Evolutionary conservation across 2,329 filamentous ascomycete species (phyloP), one percentile per base, ranked within the genome.

Genomic region (Paracoccidioides brasiliensis): DNA sequence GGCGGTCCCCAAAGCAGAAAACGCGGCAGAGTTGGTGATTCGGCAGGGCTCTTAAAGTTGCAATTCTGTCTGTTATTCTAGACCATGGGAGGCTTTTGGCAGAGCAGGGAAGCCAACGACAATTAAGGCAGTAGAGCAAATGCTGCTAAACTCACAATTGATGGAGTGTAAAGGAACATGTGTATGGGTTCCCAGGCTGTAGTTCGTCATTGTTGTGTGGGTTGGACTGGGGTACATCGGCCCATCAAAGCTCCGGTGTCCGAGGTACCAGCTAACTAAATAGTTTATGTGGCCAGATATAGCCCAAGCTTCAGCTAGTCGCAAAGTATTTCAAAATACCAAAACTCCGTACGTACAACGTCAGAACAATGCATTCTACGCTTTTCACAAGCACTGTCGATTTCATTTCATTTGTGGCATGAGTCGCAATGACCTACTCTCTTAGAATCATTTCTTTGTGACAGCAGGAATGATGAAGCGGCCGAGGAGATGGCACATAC

Each of bases 401-500:
- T 10, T 49, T 49, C 14, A 33, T 46, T 35, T 46, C 22, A 5
- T 14, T 8, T 3, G 32, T n/a, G 6, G 54, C 44, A 48, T 55
- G 46, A 46, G 37, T 48, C 53, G 48, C 50, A 35, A 57, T 57
- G 56, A 41, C 53, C 41, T 15, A 32, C 40, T 28, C 14, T n/a
- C n/a, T 14, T 52, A 50, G 37, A 46, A 10, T 12, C 30, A 32
- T 28, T 28, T 5, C 38, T 42, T 43, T 30, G n/a, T 42, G 41
- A 38, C 50, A 52, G 51, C 51, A 58, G 57, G 54, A 49, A 61
- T 59, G 58, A 58, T 55, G 54, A 37, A 57, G 45, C 53, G 56
- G 52, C 53, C 48, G 43, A 59, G 59, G 59, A 58, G 56, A 54
- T 61, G 58, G 56, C 55, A 56, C 56, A 10, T 57, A 41, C 42